Base-by-base conservation (phyloP, 2,329 filamentous ascomycete genomes). In the Fusarium abutilonis region DNA sequence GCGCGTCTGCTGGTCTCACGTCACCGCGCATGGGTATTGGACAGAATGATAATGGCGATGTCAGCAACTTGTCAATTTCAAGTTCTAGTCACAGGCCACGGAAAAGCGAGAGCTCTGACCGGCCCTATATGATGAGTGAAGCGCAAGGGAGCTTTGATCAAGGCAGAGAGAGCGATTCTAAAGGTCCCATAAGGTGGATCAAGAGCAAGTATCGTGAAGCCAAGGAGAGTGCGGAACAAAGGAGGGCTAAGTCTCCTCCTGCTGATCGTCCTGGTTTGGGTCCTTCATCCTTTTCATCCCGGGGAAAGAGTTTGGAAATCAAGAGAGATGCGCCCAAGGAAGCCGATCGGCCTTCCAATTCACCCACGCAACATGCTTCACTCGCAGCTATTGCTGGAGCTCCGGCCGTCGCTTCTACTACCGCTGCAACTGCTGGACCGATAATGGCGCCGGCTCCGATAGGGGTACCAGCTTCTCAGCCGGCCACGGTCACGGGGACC, bases 21-120 rank as follows among this genome's bases (percentile, higher is more conserved):
- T 73, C 83, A 49, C 76, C 83, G 50, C 72, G 78, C 8, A 74
- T 78, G 36, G 78, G 77, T 1, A 68, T 88, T n/a, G 88, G 87
- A 11, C 80, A 83, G 10, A 90, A 89, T 60, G 79, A 82, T 9
- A 82, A 84, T 52, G 88, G 88, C 2, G 86, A 88, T 65, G 80
- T 83, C 57, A 92, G 89, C 72, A 86, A 83, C 19, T 89, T 86
- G 39, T 91, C 89, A 0, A 79, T 92, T 43, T 86, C 86, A 15
- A 92, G 89, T 70, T 83, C 82, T 11, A 75, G 76, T n/a, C 77
- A 80, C 56, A 79, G 75, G 63, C 76, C 76, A 7, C 77, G 78
- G 17, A 82, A 81, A 70, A 85, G 80, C 60, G 83, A 86, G 14
- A 80, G 79, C 31, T 79, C 80, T 6, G 83, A 86, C 26, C 46